These are phyloP conservation scores for Raffaelea deltoideospora DNA, from an alignment of 2,329 filamentous ascomycete genomes.

Conservation along the genomic window DNA sequence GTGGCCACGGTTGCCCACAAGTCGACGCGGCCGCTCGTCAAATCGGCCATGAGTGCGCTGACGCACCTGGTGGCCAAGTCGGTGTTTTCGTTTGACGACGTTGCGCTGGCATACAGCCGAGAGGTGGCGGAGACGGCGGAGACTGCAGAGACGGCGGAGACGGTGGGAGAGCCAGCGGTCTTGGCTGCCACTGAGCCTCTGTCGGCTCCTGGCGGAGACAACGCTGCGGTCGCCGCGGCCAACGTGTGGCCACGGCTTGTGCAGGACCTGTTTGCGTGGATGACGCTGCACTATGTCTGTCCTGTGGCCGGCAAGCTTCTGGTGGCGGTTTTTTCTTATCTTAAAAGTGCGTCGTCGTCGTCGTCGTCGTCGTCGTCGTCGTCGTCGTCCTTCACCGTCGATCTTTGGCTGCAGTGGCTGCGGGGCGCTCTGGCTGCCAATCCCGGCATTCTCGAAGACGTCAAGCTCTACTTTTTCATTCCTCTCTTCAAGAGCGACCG, in stretches of 20 bases:
- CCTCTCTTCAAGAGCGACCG: conserved; percentile 46
- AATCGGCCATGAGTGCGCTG: conserved; percentile 53
- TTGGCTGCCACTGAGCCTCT: too few species aligned
- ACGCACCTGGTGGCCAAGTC: conserved; percentile 50
- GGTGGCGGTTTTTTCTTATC: conserved; percentile 36
- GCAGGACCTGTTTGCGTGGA: conserved; percentile 31
- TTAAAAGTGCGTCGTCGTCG: conserved; percentile 19
- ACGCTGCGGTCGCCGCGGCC: neutral
- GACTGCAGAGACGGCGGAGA: conserved; percentile 3
- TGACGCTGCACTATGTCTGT: conserved; percentile 38
- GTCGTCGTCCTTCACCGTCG: conserved; percentile 18
- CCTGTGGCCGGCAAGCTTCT: conserved; percentile 46
- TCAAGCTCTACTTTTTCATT: conserved; percentile 50
- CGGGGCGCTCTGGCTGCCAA: conserved; percentile 32
- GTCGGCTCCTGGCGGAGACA: neutral
- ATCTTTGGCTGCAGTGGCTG: conserved; percentile 42
- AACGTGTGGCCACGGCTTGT: conserved; percentile 16
- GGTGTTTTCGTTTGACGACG: conserved; percentile 32
- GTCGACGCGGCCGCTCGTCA: conserved; percentile 48
- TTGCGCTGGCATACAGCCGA: conserved; percentile 25
- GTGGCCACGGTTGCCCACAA: conserved; percentile 44
- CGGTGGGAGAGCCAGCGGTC: neutral
- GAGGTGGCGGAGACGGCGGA: conserved; percentile 10
- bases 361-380: conserved; percentile 12
- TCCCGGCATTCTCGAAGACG: conserved; percentile 39